Base-by-base conservation (phyloP, 306 rosid species). In the Vicia villosa region DNA sequence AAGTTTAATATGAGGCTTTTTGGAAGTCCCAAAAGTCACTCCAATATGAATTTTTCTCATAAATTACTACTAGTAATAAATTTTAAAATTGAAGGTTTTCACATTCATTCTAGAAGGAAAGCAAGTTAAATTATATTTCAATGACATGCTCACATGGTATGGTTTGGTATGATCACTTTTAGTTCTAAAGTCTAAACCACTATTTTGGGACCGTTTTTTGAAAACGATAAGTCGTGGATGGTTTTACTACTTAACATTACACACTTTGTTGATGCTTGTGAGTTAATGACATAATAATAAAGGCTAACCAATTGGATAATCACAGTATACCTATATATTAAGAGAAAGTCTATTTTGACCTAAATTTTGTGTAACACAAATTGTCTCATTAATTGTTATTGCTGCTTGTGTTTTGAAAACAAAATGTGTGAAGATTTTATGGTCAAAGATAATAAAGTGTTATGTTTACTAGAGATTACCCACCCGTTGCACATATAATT, bases 171-270 rank as follows among this genome's bases (percentile, higher is more conserved):
- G 15, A 20, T 13, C 7, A 55, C 54, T 26, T 77, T 77, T 42
- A 42, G 77, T 70, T 70, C 52, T 34, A 70, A 77, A 77, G 63
- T 70, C 52, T 34, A 70, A 77, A 77, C 68, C 43, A 72, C 73
- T 57, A 45, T 16, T 69, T 19, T 71, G 62, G 62, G 73, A 64
- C 63, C 77, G 46, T 63, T 15, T 52, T 45, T 36, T 4, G 34
- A 72, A 34, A 57, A n/a, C 8, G 34, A 57, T 69, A 37, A 62
- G 52, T 10, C 14, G 17, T 34, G 12, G 54, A 41, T 51, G 28
- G 43, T 59, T 66, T 22, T 22, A 22, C 46, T 50, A 64, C 37
- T 63, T 63, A 54, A 40, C 74, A 57, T 66, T 13, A 12, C 36
- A 19, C 55, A 58, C 40, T 66, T 65, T 58, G 62, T 47, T 57